A percentile compares a stretch with the other conserved stretches of the same genome.
These are phyloP conservation scores for Phytophthora pinifolia DNA, from an alignment of 352 stramenopile genomes.

Conservation along the genomic window DNA sequence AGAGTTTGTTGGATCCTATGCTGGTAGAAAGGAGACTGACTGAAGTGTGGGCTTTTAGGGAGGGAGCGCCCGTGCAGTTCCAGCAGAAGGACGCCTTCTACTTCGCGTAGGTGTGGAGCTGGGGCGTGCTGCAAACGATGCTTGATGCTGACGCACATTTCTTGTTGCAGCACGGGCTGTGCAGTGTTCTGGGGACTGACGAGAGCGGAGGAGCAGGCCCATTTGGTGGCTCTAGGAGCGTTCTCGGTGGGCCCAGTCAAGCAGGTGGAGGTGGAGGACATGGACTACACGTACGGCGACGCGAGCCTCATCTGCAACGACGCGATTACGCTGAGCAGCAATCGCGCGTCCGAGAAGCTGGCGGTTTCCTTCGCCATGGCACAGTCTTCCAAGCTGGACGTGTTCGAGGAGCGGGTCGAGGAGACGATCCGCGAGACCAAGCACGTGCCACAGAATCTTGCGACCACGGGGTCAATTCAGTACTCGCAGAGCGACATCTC, in stretches of 20 bases:
- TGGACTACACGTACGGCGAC: constrained; percentile 87
- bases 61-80: constrained; percentile 40
- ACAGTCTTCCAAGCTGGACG: constrained; percentile 92
- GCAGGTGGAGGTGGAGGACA: constrained; percentile 88
- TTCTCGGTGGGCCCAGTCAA: constrained; percentile 76
- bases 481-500: constrained; percentile 92
- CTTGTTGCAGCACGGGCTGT: constrained; percentile 63
- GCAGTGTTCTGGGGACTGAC: constrained; percentile 90
- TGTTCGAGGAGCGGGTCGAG: constrained; percentile 91
- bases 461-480: constrained; percentile 86
- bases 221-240: constrained; percentile 56
- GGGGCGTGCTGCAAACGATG: background rate
- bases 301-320: constrained; percentile 76
- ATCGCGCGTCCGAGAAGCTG: constrained; percentile 88
- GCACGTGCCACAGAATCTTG: constrained; percentile 89
- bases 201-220: constrained; percentile 73
- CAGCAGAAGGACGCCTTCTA: constrained; percentile 87
- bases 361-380: constrained; percentile 92
- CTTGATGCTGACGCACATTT: background rate
- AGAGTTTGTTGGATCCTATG: constrained; percentile 2
- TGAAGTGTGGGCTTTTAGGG: constrained; percentile 5
- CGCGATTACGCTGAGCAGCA: constrained; percentile 82
- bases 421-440: constrained; percentile 87
- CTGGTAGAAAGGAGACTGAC: background rate
- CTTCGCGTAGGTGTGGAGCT: constrained; percentile 55